phyloP scores from a whole-genome alignment of 495 filamentous ascomycete genomes.

The Penicillium antarcticum region DNA sequence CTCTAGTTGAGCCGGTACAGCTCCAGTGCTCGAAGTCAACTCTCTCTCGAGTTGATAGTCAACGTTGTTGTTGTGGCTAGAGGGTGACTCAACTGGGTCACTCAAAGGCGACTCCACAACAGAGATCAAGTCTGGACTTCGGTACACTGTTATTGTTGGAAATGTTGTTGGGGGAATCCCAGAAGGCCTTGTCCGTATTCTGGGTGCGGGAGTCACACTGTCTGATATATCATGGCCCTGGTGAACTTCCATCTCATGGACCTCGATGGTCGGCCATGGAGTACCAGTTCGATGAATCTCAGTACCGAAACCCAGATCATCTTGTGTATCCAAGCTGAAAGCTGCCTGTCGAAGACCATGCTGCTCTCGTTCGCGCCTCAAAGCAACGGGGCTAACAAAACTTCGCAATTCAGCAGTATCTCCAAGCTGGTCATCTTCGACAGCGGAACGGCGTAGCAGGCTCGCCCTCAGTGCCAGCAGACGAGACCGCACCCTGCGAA shows the following conservation, averaged over 20 bases:
- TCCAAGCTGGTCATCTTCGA: not conserved
- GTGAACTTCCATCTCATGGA: not conserved
- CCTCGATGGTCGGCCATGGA: constrained; percentile 3
- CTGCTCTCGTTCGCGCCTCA: not conserved
- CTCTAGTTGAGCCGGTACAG: too few relatives aligned
- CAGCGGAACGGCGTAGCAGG: constrained; percentile 17
- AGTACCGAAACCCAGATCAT: constrained; percentile 31
- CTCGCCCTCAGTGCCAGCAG: constrained; percentile 29
- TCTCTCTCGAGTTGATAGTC: too few relatives aligned
- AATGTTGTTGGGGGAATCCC: too few relatives aligned
- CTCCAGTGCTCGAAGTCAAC: too few relatives aligned
- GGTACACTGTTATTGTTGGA: too few relatives aligned
- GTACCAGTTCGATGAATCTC: constrained; percentile 27
- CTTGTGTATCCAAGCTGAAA: constrained; percentile 28
- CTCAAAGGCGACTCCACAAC: too few relatives aligned
- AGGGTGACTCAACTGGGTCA: too few relatives aligned
- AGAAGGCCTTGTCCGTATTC: too few relatives aligned
- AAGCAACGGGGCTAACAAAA: not conserved
- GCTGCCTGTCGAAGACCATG: not conserved
- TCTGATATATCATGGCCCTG: too few relatives aligned
- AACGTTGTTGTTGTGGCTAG: too few relatives aligned
- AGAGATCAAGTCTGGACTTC: too few relatives aligned
- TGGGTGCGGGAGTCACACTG: too few relatives aligned
- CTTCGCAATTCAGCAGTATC: not conserved
- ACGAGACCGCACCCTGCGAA: constrained; percentile 33